phyloP scores from a whole-genome alignment of 768 basidiomycete species.

The Suillus paluster region DNA sequence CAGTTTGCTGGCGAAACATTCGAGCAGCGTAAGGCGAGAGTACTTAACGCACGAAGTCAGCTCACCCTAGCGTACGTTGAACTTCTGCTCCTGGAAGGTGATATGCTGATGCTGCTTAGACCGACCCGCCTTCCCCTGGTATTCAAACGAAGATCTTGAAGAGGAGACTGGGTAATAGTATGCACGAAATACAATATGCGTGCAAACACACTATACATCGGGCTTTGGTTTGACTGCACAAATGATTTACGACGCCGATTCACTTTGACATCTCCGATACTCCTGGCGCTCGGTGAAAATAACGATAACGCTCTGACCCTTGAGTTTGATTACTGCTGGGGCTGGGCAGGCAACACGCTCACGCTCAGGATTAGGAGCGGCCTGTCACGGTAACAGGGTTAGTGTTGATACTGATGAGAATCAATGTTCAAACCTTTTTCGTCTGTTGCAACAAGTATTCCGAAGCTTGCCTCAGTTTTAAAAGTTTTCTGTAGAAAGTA shows the following conservation, averaged over 20 bases:
- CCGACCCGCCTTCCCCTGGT: slow-evolving; percentile 13
- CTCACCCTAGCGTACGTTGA: slow-evolving; percentile 52
- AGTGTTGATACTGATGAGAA: no score
- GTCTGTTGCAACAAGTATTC: no score
- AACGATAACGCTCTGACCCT: no score
- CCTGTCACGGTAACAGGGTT: no score
- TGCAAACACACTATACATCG: neutral
- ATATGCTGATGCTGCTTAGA: neutral
- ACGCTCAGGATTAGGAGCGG: no score
- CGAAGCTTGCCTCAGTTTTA: no score
- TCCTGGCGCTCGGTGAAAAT: no score
- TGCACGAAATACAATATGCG: neutral
- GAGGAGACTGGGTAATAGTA: neutral
- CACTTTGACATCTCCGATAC: slow-evolving; percentile 41
- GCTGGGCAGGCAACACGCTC: no score
- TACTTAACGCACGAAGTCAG: slow-evolving; percentile 40
- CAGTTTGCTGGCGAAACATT: slow-evolving; percentile 51
- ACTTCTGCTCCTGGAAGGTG: neutral
- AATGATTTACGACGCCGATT: neutral
- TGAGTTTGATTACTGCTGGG: no score
- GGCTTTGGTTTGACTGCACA: neutral
- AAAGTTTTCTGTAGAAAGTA: no score
- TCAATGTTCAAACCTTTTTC: no score
- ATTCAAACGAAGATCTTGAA: slow-evolving; percentile 8
- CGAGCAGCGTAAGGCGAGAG: slow-evolving; percentile 47